Evolutionary conservation across 176 grass and related monocot genomes (phyloP).

Genomic region (Triticum monococcum): DNA sequence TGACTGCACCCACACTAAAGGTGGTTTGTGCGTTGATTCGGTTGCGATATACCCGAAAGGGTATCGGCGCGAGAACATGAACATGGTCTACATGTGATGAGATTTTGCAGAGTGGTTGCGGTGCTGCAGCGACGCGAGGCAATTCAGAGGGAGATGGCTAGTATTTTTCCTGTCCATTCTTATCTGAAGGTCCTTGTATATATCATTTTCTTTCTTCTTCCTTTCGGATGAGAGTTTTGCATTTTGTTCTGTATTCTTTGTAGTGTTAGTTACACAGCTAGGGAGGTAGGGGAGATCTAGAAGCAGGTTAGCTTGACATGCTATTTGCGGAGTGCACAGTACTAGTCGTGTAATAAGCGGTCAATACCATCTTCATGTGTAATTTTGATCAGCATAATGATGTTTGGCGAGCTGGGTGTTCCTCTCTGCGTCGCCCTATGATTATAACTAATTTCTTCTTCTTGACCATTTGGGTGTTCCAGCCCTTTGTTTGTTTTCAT

Average conservation of each 20-base stretch:
- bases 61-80: conserved; percentile 44
- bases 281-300: conserved; percentile 10
- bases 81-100: conserved; percentile 39
- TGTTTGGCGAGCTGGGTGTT: conserved; percentile 33
- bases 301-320: conserved; percentile 23
- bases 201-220: conserved; percentile 14
- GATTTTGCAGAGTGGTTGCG: neutral
- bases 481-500: neutral
- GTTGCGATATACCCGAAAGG: conserved; percentile 71
- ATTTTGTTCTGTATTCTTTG: conserved; percentile 37
- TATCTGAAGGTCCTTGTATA: conserved; percentile 45
- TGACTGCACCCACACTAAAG: conserved; percentile 94
- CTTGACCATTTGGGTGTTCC: neutral
- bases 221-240: conserved; percentile 47
- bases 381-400: conserved; percentile 39
- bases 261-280: conserved; percentile 39
- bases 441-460: neutral
- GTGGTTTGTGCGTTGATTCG: conserved; percentile 82
- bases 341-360: conserved; percentile 26
- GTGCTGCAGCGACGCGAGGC: conserved; percentile 9
- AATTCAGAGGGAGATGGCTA: conserved; percentile 29
- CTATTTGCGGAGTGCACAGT: conserved; percentile 19
- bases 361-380: conserved; percentile 45
- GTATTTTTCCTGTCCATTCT: conserved; percentile 49
- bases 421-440: neutral